These are phyloP conservation scores for Pyricularia sp. DNA, from an alignment of 2,329 filamentous ascomycete species.

Conservation along the genomic window DNA sequence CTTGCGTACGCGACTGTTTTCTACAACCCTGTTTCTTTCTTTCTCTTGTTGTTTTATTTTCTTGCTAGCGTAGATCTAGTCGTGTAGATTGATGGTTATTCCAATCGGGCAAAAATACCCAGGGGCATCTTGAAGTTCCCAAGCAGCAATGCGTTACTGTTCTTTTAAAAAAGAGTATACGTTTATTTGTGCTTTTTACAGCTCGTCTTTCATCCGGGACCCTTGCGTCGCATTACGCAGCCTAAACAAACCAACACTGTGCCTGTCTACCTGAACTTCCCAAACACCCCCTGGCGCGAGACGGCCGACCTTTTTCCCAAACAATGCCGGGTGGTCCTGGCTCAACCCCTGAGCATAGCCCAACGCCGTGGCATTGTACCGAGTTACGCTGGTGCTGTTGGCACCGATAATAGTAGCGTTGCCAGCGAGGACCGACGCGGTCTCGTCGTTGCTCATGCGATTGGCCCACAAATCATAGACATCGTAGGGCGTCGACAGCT, in stretches of 20 bases:
- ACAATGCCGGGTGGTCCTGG: slow-evolving; percentile 29
- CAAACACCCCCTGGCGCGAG: slow-evolving; percentile 20
- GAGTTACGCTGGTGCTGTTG: not conserved
- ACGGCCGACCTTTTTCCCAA: slow-evolving; percentile 35
- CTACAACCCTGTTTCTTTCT: no score
- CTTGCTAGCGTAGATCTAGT: no score
- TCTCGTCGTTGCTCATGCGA: slow-evolving; percentile 37
- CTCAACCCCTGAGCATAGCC: slow-evolving; percentile 36
- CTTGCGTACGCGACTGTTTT: no score
- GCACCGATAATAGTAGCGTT: slow-evolving; percentile 17
- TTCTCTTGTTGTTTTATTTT: no score
- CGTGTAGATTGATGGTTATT: no score
- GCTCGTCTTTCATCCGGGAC: not conserved
- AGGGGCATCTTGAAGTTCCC: no score
- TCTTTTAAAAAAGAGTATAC: no score
- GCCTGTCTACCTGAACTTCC: not conserved
- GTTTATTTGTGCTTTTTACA: no score
- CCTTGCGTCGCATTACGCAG: not conserved
- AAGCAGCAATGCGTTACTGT: no score
- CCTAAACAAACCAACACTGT: not conserved
- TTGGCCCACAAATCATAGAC: slow-evolving; percentile 46
- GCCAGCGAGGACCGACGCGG: slow-evolving; percentile 29
- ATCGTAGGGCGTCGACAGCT: slow-evolving; percentile 36
- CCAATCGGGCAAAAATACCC: no score
- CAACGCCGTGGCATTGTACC: slow-evolving; percentile 36